Base-by-base conservation (phyloP, 2,329 filamentous ascomycete genomes). In the Knoxdaviesia capensis region DNA sequence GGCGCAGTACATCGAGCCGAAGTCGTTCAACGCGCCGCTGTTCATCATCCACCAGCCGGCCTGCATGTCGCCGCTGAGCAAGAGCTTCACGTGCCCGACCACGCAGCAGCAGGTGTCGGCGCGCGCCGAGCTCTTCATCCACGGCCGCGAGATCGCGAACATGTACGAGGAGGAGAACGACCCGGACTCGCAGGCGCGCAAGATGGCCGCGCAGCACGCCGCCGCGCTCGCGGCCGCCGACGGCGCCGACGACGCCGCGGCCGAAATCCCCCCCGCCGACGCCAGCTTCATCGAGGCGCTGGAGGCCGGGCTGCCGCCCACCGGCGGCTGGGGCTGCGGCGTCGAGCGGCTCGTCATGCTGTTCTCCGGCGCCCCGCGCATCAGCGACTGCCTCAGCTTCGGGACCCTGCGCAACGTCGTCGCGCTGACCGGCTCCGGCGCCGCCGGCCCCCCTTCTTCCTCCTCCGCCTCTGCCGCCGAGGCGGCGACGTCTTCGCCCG, bases 151-250 rank as follows among this genome's bases (percentile, higher is more conserved):
- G 55, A 69, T 94, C 32, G 84, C 88, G 46, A 98, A 98, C 59
- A 92, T 88, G 64, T 98, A 98, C 58, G 90, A 98, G 57, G 90
- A 98, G 60, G 90, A 98, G 57, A 98, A 98, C 58, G 82, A 84
- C 41, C 90, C 90, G 0, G 77, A 80, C 42, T 81, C 80, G 51
- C 90, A 98, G 61, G 70, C 82, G 38, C 67, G 71, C 43, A 98
- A 98, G 59, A 86, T 98, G 48, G 59, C 75, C 39, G 68, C 60
- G 7, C 69, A 75, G 49, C 57, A 60, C 31, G 48, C 55, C 49
- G 41, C 49, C 52, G 33, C 42, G 31, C 41, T 41, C 7, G 34
- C 39, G 11, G 45, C 41, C 11, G 38, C 42, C 8, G 38, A 39
- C 2, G 51, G 58, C 35, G 59, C 56, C 5, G 48, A 48, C 10